A percentile compares a stretch with the other conserved stretches of the same genome.
Evolutionary conservation across 2,329 filamentous ascomycete species (phyloP).

Genomic region (Orbilia ellipsospora): DNA sequence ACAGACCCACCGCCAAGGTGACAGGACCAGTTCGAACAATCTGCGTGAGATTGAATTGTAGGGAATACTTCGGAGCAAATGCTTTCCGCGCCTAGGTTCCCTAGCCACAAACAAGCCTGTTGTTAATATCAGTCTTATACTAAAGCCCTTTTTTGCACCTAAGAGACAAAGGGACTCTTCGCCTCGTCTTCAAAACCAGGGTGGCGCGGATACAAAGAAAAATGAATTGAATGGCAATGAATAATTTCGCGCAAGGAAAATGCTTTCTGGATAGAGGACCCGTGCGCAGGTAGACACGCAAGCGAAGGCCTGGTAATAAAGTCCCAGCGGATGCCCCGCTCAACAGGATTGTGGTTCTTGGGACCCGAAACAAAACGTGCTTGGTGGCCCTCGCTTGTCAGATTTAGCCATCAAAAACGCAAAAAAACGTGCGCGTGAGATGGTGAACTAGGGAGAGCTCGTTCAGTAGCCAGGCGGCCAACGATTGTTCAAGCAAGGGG

Average conservation of each 20-base stretch:
- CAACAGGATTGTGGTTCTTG: constrained; percentile 46
- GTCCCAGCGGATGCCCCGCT: constrained; percentile 26
- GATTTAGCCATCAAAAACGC: constrained; percentile 24
- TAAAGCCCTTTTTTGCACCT: constrained; percentile 1
- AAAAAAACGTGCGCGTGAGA: constrained; percentile 24
- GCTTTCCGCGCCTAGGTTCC: constrained; percentile 16
- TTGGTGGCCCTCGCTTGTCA: constrained; percentile 47
- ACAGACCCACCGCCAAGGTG: background rate
- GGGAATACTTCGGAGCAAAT: constrained; percentile 1
- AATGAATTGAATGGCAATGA: constrained; percentile 15
- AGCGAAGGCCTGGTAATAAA: constrained; percentile 18
- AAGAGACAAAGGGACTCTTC: background rate
- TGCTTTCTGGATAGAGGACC: constrained; percentile 12
- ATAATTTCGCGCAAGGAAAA: constrained; percentile 31
- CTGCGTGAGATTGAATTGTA: constrained; percentile 3
- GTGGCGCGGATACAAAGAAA: constrained; percentile 11
- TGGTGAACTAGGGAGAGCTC: constrained; percentile 16
- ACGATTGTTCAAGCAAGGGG: constrained; percentile 14
- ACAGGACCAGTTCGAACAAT: background rate
- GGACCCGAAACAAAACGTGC: constrained; percentile 45
- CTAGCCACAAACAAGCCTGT: constrained; percentile 33
- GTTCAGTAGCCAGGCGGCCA: background rate
- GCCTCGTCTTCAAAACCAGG: constrained; percentile 3
- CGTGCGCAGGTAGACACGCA: constrained; percentile 44
- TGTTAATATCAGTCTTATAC: constrained; percentile 36